Conservation (phyloP, 352 stramenopile genomes). For the Globisporangium irregulare region DNA sequence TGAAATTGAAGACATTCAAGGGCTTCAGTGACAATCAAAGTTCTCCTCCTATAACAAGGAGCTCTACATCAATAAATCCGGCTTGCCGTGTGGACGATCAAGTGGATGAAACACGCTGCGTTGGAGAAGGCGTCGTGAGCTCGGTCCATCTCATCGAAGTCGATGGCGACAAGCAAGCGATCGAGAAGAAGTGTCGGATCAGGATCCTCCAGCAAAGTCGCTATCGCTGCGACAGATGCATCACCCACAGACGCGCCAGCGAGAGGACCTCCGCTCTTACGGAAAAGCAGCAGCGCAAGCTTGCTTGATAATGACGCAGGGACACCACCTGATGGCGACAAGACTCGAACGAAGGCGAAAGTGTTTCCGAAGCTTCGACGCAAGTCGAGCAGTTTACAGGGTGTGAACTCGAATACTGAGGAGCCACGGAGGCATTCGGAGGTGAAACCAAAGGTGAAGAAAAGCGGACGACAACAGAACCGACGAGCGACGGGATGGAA, state of each 20-base stretch:
- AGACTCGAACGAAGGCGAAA: conserved; percentile 2
- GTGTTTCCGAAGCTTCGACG: conserved; percentile 33
- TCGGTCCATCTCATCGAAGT: not conserved
- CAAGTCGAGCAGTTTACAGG: conserved; percentile 48
- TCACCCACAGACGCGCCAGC: not conserved
- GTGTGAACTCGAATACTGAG: conserved; percentile 23
- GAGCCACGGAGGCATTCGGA: conserved; percentile 14
- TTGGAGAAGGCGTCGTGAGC: not conserved
- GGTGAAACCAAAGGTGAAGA: conserved; percentile 20
- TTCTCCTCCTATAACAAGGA: not conserved
- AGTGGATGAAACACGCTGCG: conserved; percentile 1
- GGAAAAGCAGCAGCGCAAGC: conserved; percentile 60
- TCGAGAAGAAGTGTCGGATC: conserved; percentile 6
- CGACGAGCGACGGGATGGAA: conserved; percentile 14
- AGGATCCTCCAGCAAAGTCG: conserved; percentile 1
- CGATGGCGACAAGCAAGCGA: conserved; percentile 17
- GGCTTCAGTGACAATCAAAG: not conserved
- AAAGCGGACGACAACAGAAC: conserved; percentile 18
- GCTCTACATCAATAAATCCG: not conserved
- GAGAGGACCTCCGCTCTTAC: conserved; percentile 24
- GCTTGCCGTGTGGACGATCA: not conserved
- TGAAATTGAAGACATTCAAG: not conserved
- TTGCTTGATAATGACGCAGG: conserved; percentile 31
- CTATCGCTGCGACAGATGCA: not conserved
- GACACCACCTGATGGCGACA: not conserved